Evolutionary conservation across 495 filamentous ascomycete genomes (phyloP), one percentile per base, ranked within the genome.

Genomic region (Xylaria palmicola): DNA sequence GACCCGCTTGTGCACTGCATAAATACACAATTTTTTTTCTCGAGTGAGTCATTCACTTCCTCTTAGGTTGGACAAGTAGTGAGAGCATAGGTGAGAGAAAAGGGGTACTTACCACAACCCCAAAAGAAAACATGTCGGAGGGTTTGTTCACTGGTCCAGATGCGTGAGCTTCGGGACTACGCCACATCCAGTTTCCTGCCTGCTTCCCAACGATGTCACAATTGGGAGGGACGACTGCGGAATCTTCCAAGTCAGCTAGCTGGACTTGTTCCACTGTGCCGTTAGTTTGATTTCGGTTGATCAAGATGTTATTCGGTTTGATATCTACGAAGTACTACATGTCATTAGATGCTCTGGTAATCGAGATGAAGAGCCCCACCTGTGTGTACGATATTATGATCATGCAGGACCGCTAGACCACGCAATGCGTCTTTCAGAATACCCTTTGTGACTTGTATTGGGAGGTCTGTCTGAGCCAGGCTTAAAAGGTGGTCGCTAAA

Each of bases 201-300:
- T 69, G 64, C 12, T 66, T 56, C 8, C 66, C 69, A 29, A 56
- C 30, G 15, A 72, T 44, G 56, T 53, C 61, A 61, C 68, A 58
- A 32, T 64, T 65, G 13, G 69, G 71, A 13, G 49, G 54, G 15
- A 81, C 70, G 56, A 76, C 69, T 13, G 77, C 76, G 26, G 79
- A 72, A 56, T 79, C 75, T 70, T 80, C 76, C 13, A 80, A 40
- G 54, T 75, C 71, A 2, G 71, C 71, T 19, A 77, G 57, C 22
- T 75, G 74, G 32, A 78, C 74, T 43, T 59, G 64, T 32, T 73
- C 56, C 36, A 77, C 66, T 10, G 69, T 69, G 54, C 68, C 68
- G 7, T 70, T 59, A 29, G 57, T 64, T 1, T 68, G 59, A 6
- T 62, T 60, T 29, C 69, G 72, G 59, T 73, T 59, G 9, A 75